Percentiles rank a stretch among this genome's conserved stretches.
Conservation (phyloP, 306 rosid genomes). For the Medicago truncatula region DNA sequence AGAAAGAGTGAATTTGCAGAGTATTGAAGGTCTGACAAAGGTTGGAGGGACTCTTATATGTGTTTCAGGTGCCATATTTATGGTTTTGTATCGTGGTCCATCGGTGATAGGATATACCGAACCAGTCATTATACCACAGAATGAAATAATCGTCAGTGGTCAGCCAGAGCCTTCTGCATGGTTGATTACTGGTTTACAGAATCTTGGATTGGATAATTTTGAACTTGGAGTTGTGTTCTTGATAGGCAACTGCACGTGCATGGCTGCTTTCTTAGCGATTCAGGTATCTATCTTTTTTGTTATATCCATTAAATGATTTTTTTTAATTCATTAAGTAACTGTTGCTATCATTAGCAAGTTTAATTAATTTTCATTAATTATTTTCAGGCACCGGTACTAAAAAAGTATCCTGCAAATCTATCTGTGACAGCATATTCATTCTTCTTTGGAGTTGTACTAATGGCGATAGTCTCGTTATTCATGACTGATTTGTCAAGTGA, state of each 20-base stretch:
- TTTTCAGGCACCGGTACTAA: constrained; percentile 5
- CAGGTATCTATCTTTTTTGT: constrained; percentile 3
- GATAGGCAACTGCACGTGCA: constrained; percentile 8
- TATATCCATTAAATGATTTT: neutral
- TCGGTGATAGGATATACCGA: neutral
- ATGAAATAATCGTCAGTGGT: neutral
- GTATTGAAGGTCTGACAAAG: constrained; percentile 2
- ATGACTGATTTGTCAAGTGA: neutral
- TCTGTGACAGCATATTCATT: constrained; percentile 8
- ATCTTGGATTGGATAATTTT: constrained; percentile 9
- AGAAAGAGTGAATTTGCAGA: neutral
- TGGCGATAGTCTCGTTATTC: neutral
- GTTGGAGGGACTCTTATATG: constrained; percentile 7
- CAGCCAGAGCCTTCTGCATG: neutral
- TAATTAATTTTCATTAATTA: neutral
- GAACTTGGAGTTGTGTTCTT: neutral
- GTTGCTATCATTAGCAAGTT: neutral
- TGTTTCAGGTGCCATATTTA: neutral
- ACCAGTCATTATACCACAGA: neutral
- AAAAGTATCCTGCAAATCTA: constrained; percentile 8
- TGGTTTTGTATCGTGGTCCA: constrained; percentile 4
- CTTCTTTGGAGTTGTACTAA: constrained; percentile 8
- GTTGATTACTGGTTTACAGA: constrained; percentile 17
- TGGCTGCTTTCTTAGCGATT: constrained; percentile 9
- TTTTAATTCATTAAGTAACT: neutral